phyloP scores from a whole-genome alignment of 2,329 filamentous ascomycete genomes.

The Huntiella abstrusa region DNA sequence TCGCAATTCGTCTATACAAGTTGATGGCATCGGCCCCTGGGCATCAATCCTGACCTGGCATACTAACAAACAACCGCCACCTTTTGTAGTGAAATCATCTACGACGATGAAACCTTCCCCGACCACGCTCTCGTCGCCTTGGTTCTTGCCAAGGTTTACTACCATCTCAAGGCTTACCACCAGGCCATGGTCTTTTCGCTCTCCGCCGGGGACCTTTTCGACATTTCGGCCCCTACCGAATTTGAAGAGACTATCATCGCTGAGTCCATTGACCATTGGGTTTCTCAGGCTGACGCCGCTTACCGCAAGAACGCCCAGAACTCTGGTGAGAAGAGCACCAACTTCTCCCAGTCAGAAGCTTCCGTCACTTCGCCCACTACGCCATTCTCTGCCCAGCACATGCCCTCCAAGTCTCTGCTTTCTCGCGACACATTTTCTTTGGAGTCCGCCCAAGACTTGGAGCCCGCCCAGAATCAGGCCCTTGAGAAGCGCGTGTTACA shows the following conservation, averaged over 20 bases:
- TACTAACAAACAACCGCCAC: slow-evolving; percentile 6
- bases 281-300: slow-evolving; percentile 29
- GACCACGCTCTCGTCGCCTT: slow-evolving; percentile 87
- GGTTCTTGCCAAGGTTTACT: slow-evolving; percentile 94
- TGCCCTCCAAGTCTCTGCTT: slow-evolving; percentile 89
- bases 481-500: slow-evolving; percentile 34
- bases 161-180: slow-evolving; percentile 95
- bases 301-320: slow-evolving; percentile 34
- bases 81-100: slow-evolving; percentile 65
- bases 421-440: slow-evolving; percentile 37
- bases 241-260: slow-evolving; percentile 99
- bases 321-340: slow-evolving; percentile 33
- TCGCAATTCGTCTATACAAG: background rate
- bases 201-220: slow-evolving; percentile 85
- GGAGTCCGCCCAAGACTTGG: slow-evolving; percentile 31
- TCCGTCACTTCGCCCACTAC: slow-evolving; percentile 74
- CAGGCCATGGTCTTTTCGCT: slow-evolving; percentile 98
- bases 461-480: slow-evolving; percentile 15
- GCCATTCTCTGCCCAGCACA: slow-evolving; percentile 81
- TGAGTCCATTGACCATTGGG: slow-evolving; percentile 96
- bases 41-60: background rate
- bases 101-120: slow-evolving; percentile 88
- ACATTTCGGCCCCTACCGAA: slow-evolving; percentile 76
- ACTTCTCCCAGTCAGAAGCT: slow-evolving; percentile 57
- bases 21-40: background rate